phyloP scores from a whole-genome alignment of 78 protist genomes.

The Chrysochromulina tobinii region DNA sequence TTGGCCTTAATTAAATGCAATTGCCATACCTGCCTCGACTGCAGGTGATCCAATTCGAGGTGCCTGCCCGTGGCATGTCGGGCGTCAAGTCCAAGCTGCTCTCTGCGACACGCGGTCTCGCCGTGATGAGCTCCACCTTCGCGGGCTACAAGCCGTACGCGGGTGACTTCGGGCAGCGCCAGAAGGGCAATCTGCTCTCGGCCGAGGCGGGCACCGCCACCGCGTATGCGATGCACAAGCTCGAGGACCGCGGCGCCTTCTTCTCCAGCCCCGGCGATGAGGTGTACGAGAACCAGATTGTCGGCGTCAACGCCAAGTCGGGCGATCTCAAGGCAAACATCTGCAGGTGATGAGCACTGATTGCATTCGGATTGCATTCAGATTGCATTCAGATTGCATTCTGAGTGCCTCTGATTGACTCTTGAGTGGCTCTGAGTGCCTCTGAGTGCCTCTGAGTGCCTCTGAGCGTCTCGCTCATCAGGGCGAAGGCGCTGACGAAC shows the following conservation, averaged over 20 bases:
- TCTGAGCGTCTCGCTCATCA: too few relatives aligned
- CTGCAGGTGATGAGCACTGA: background rate
- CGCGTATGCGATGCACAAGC: too few relatives aligned
- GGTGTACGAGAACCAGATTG: slow-evolving; percentile 69
- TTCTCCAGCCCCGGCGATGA: slow-evolving; percentile 70
- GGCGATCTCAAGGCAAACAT: slow-evolving; percentile 76
- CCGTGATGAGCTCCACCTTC: slow-evolving; percentile 71
- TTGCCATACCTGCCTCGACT: too few relatives aligned
- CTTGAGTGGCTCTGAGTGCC: too few relatives aligned
- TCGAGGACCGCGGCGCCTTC: slow-evolving; percentile 67
- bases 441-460: too few relatives aligned
- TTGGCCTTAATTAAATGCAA: too few relatives aligned
- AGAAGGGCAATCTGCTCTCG: slow-evolving; percentile 45
- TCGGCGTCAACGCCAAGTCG: slow-evolving; percentile 54
- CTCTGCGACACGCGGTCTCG: slow-evolving; percentile 73
- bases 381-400: too few relatives aligned
- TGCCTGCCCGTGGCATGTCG: too few relatives aligned
- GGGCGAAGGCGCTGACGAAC: slow-evolving; percentile 75
- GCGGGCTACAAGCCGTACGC: slow-evolving; percentile 57
- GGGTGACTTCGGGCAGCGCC: background rate
- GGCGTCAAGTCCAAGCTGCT: background rate
- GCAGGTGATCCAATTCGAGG: too few relatives aligned
- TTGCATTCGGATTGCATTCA: too few relatives aligned
- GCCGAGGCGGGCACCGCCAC: too few relatives aligned
- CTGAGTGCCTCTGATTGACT: too few relatives aligned